Base-by-base conservation (phyloP, 1,284 basidiomycete species). In the Leccinum subspadiceum region DNA sequence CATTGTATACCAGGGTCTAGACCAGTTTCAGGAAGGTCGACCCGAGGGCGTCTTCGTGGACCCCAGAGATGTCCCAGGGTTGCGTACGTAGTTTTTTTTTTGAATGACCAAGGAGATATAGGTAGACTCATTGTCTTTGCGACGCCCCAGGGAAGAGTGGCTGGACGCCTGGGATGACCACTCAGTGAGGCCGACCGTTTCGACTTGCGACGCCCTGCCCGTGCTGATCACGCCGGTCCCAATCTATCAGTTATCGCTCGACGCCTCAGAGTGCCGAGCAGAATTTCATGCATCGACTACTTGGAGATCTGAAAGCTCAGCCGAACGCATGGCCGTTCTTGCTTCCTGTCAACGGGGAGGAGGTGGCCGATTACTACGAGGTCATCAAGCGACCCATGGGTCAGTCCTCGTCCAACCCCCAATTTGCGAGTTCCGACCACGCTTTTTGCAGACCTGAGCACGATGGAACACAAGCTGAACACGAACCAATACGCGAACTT, bases 371-470 rank as follows among this genome's bases (percentile, higher is more conserved):
- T 73, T 99, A 99, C 73, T 94, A 95, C 74, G 87, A 93, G 17
- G 88, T 95, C 56, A 91, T 98, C 73, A 91, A 88, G 69, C 80
- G 90, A 59, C 96, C 96, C 0, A 98, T 99, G 96, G 96, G 94
- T 94, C 66, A 61, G 86, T 78, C 53, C 53, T 48, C 2, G 49
- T 24, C 13, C 4, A 37, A 4, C 8, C 6, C 3, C 22, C 2
- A 20, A 2, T 26, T 49, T 49, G 20, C 20, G 4, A 46, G 44
- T 20, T 44, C 24, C 65, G 7, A 62, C 51, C 17, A 57, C 54
- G 26, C 39, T 50, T n/a, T 39, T 5, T 26, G 5, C 24, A 49
- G 96, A 99, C 73, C 85, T 99, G 61, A 81, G 81, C 57, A 97
- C 93, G 2, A 98, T 99, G 89, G 92, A 95, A 71, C 84, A 89